Base-by-base conservation (phyloP, 306 rosid species). In the Quercus parvula region DNA sequence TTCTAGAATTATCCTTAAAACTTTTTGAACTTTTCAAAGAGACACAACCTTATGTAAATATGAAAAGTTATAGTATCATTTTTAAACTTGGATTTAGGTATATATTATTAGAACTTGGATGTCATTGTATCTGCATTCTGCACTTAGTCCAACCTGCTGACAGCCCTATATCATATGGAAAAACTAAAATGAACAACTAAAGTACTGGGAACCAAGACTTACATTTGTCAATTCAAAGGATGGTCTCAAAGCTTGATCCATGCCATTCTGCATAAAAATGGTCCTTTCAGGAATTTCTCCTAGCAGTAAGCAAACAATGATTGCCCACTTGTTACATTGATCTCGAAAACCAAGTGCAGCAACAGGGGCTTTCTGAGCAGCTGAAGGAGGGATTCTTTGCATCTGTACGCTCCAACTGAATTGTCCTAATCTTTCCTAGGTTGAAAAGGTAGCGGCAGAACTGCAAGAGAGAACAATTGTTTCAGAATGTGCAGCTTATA, bases 351-450 rank as follows among this genome's bases (percentile, higher is more conserved):
- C n/a, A n/a, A n/a, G n/a, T n/a, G n/a, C n/a, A n/a, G n/a, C n/a
- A n/a, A 89, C 81, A 12, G 99, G 98, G 78, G 98, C 98, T 78
- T 95, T 92, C 81, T 98, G 83, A 64, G 99, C 98, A 74, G 98
- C 99, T 78, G 99, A 35, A 95, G 93, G 25, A 95, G 98, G 77
- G 98, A 92, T 82, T 91, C 99, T 92, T 95, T 58, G 99, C 97
- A 86, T 95, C 99, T 13, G 99, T 95, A 74, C 88, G 93, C 89
- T 95, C 99, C 91, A 95, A 76, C 81, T 92, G 98, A 71, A 92
- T 95, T 2, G 99, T 95, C 68, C 98, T 90, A 76, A 95, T 95
- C 87, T 95, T 95, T 20, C 99, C 99, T 1, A 95, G 90, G 87
- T 95, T 92, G 82, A 92, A 92, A 61, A 95, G 97, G 84, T 95